phyloP scores from a whole-genome alignment of 371 early-diverging fungal species.

The Mucor sp. region DNA sequence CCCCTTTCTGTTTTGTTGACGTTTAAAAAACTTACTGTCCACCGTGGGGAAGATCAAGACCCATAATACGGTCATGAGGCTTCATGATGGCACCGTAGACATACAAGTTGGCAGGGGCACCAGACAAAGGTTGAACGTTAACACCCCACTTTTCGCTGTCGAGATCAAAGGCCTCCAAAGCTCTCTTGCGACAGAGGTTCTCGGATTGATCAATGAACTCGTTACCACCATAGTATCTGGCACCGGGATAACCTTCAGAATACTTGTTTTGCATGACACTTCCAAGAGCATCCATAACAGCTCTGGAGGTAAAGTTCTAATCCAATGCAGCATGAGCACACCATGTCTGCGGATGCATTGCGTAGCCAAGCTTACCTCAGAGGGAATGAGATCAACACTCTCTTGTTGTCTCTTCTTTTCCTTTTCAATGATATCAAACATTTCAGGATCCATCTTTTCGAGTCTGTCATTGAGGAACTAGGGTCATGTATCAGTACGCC shows the following conservation, averaged over 20 bases:
- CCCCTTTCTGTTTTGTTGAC: background rate
- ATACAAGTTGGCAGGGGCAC: constrained; percentile 97
- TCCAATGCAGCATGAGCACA: background rate
- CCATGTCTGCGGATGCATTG: background rate
- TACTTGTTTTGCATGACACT: constrained; percentile 99
- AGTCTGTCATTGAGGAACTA: constrained; percentile 72
- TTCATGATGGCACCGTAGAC: constrained; percentile 96
- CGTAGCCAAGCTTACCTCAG: constrained; percentile 68
- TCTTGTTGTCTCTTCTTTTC: constrained; percentile 98
- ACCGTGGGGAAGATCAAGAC: constrained; percentile 98
- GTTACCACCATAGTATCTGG: constrained; percentile 99
- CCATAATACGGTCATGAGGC: constrained; percentile 99
- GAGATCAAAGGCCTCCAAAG: constrained; percentile 91
- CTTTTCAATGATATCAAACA: constrained; percentile 91
- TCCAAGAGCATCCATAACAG: constrained; percentile 97
- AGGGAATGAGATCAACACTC: constrained; percentile 94
- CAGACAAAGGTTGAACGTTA: constrained; percentile 97
- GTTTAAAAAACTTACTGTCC: constrained; percentile 84
- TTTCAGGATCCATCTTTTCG: constrained; percentile 86
- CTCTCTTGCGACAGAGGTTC: constrained; percentile 93
- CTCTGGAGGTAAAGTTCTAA: constrained; percentile 97
- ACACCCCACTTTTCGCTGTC: constrained; percentile 97
- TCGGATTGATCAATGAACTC: constrained; percentile 98
- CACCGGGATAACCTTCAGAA: constrained; percentile 98
- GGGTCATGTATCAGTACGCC: background rate